Base-by-base conservation (phyloP, 148 eudicot species). In the Nyssa sinensis region DNA sequence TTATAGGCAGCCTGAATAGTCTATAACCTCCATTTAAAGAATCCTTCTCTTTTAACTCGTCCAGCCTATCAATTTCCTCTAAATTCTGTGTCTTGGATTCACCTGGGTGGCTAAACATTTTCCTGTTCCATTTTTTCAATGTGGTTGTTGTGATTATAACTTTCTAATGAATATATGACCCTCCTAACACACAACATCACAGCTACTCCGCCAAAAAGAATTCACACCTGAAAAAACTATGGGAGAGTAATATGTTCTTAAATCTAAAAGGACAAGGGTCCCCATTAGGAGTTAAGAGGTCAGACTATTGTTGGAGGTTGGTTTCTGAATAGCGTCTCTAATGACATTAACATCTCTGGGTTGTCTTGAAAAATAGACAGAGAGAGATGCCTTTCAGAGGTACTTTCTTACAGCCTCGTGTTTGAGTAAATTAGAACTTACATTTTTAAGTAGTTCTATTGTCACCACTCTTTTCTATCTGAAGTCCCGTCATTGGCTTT, bases 111-210 rank as follows among this genome's bases (percentile, higher is more conserved):
- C 27, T 5, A 29, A 68, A 28, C 0, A 39, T 17, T 5, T 47
- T 7, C 35, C 16, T 3, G 33, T 9, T 68, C 5, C 8, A 25
- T 28, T 29, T 41, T 28, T n/a, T 28, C 58, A 17, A 21, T 68
- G 37, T 27, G n/a, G n/a, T 32, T 68, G 12, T 17, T 68, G 66
- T 47, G 25, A 68, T 27, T 28, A 24, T 14, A 19, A 30, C 71
- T 70, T 70, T 17, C n/a, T 55, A 28, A 53, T 7, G 27, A 53
- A 70, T 70, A 39, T 32, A 31, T 17, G 37, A 8, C 21, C 60
- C 28, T 69, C 31, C 72, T 69, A 21, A 64, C 27, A 27, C 49
- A 55, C 25, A 55, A n/a, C 59, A 55, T 55, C 59, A 5, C 59
- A 55, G 59, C 59, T 55, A n/a, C 59, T 3, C 59, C 19, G 8